Percentiles rank a stretch among this genome's conserved stretches.
Evolutionary conservation across 768 basidiomycete genomes (phyloP).

Genomic region (Lanmaoa pseudosensibilis): DNA sequence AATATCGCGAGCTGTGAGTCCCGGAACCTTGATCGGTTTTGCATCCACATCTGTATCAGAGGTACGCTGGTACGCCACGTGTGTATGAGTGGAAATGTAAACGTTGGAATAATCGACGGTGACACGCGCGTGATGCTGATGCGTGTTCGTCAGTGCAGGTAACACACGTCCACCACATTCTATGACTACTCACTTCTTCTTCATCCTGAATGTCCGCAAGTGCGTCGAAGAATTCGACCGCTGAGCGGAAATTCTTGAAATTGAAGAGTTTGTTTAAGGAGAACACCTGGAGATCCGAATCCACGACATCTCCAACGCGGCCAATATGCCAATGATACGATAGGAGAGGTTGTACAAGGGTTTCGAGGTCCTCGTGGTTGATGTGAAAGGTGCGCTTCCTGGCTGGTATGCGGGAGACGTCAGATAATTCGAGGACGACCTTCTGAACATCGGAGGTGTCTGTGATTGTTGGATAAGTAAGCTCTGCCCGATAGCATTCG

Average conservation of each 20-base stretch:
- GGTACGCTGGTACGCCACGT: slow-evolving; percentile 22
- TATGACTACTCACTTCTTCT: slow-evolving; percentile 32
- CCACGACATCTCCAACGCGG: slow-evolving; percentile 7
- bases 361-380: slow-evolving; percentile 30
- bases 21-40: slow-evolving; percentile 29
- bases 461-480: slow-evolving; percentile 9
- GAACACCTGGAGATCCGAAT: slow-evolving; percentile 17
- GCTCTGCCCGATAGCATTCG: neutral
- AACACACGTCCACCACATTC: neutral
- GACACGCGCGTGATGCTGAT: slow-evolving; percentile 35
- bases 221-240: slow-evolving; percentile 30
- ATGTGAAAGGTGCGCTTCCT: slow-evolving; percentile 39
- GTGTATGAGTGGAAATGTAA: slow-evolving; percentile 28
- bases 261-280: slow-evolving; percentile 30
- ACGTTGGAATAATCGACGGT: slow-evolving; percentile 25
- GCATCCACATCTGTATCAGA: slow-evolving; percentile 8
- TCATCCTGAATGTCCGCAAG: slow-evolving; percentile 28
- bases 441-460: slow-evolving; percentile 21
- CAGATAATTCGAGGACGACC: slow-evolving; percentile 16
- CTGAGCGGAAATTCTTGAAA: slow-evolving; percentile 25
- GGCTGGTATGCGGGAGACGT: slow-evolving; percentile 28
- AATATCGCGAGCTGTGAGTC: slow-evolving; percentile 52
- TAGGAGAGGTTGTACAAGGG: slow-evolving; percentile 40
- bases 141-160: neutral
- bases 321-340: slow-evolving; percentile 29